These are phyloP conservation scores for Exophiala spinifera DNA, from an alignment of 2,329 filamentous ascomycete species.

Conservation along the genomic window DNA sequence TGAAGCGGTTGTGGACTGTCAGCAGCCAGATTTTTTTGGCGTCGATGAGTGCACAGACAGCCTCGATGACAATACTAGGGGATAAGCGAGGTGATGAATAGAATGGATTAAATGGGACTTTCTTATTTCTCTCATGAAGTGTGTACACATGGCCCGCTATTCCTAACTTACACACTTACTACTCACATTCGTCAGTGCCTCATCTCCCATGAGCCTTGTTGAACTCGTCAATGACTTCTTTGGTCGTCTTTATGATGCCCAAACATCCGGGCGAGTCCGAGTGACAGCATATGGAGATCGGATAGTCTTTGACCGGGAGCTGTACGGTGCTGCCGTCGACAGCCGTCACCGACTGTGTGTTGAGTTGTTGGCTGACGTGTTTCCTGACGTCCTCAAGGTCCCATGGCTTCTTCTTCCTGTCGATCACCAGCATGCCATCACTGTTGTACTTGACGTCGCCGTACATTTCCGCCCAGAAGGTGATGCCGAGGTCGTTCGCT, in stretches of 20 bases:
- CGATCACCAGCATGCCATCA: slow-evolving; percentile 53
- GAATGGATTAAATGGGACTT: too few relatives aligned
- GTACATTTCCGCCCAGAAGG: slow-evolving; percentile 55
- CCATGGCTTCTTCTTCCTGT: slow-evolving; percentile 57
- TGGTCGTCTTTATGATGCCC: slow-evolving; percentile 43
- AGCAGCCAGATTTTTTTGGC: slow-evolving; percentile 18
- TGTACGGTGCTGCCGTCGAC: slow-evolving; percentile 41
- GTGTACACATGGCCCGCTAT: too few relatives aligned
- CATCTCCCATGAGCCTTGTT: slow-evolving; percentile 36
- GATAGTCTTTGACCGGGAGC: slow-evolving; percentile 42
- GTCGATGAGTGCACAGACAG: slow-evolving; percentile 9
- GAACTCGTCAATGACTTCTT: slow-evolving; percentile 42
- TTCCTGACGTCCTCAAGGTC: slow-evolving; percentile 39
- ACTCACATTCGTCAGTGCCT: background rate
- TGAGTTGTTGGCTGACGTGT: slow-evolving; percentile 43
- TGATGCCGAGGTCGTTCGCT: slow-evolving; percentile 51
- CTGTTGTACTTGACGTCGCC: slow-evolving; percentile 56
- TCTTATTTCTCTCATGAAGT: too few relatives aligned
- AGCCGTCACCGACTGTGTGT: slow-evolving; percentile 41
- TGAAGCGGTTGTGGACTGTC: slow-evolving; percentile 22
- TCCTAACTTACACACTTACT: too few relatives aligned
- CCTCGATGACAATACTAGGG: background rate
- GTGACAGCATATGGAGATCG: slow-evolving; percentile 47
- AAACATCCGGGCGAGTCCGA: slow-evolving; percentile 48
- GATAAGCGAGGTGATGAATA: background rate